Evolutionary conservation across 257 asterid genomes (phyloP), one percentile per base, ranked within the genome.

Genomic region (Solanum boliviense): DNA sequence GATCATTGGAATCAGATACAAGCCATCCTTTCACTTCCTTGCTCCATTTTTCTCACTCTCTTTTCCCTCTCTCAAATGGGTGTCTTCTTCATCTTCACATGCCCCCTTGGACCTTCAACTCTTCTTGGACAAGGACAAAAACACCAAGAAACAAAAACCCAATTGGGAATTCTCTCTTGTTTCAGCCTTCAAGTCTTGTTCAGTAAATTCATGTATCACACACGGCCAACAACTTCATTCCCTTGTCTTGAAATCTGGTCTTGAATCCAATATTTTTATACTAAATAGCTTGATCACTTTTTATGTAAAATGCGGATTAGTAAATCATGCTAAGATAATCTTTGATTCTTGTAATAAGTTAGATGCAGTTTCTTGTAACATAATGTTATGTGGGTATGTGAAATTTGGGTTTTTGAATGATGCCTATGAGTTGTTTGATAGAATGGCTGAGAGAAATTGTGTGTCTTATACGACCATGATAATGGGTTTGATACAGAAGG

Each of bases 381-480:
- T 95, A 86, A 95, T 97, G 97, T 89, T 97, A 1, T 71, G 89
- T 1, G 98, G 97, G 32, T 93, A 90, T 44, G 92, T 92, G 4
- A 94, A 88, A 79, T 73, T 84, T 13, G 95, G 98, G 4, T 38
- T 13, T 85, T 46, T 94, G 91, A 89, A 81, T 31, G 94, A 94
- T 23, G 98, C 98, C 3, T 85, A 87, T 44, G 90, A 91, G 34
- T 35, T 97, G 98, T 97, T 97, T 85, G 98, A 87, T 91, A 93
- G 88, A 93, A 97, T 95, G 99, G 91, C 95, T 48, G 89, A 38
- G 0, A 95, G 85, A 84, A 93, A 92, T 62, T 92, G 92, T 60
- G 95, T 93, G 31, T 93, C 99, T 7, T 95, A 93, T 82, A 95
- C 98, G 44, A 94, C 98, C 67, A 91, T 95, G 96, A 93, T 97